Base-by-base conservation (phyloP, 2,329 filamentous ascomycete species). In the Stylonectria norvegica region DNA sequence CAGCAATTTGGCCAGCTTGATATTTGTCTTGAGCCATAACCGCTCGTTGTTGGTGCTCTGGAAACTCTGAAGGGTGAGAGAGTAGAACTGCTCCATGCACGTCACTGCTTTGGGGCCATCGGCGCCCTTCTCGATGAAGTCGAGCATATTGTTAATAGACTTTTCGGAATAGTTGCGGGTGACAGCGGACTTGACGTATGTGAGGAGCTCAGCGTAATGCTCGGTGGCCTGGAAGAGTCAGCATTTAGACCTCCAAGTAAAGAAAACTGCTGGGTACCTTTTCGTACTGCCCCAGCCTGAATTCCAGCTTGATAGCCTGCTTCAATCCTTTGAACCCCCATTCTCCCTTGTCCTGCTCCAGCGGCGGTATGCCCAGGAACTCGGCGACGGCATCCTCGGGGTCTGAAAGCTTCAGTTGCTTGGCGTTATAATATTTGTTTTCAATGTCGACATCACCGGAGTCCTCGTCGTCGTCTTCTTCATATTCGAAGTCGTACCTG, bases 351-450 rank as follows among this genome's bases (percentile, higher is more conserved):
- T 95, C 89, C 38, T 82, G 69, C 65, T 98, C 91, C 32, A 96
- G 66, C 11, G 78, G 73, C 5, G 89, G 89, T 48, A 98, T 85
- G 20, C 81, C 86, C n/a, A 97, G 71, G 58, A 98, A 98, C 63
- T 97, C 91, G 23, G 83, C 81, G 40, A 98, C 86, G 2, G 93
- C 93, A 54, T 89, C 89, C 58, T 93, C 81, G 1, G 91, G 89
- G 42, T 90, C 89, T 48, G 84, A 83, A 30, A 75, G 74, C 72
- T 97, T 98, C 62, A 95, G 83, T 70, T 97, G 91, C 69, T 98
- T 98, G 30, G 93, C 93, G 68, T 96, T 97, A 76, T 97, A 98
- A 73, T 98, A 98, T 70, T 95, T 96, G 73, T 98, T 98, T 65
- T 98, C 93, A 63, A 97, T 94, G 53, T 91, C 89, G 56, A 96